Evolutionary conservation across 768 basidiomycete species (phyloP).

Genomic region (Pisolithus tinctorius): DNA sequence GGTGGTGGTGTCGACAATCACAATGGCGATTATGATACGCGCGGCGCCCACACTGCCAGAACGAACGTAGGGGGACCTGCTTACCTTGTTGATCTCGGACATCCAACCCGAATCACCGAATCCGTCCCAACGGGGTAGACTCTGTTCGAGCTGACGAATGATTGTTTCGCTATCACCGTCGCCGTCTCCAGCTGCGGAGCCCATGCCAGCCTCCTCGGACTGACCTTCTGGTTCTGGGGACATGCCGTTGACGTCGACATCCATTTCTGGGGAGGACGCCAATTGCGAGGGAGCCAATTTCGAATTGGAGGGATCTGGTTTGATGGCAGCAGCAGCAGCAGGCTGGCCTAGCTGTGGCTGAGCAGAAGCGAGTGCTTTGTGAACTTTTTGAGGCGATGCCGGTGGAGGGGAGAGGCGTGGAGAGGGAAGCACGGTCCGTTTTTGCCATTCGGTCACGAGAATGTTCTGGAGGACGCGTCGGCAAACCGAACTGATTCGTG

Average conservation of each 20-base stretch:
- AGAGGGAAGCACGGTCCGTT: slow-evolving; percentile 48
- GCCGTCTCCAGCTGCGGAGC: slow-evolving; percentile 32
- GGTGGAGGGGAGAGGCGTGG: slow-evolving; percentile 60
- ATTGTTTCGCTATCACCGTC: slow-evolving; percentile 71
- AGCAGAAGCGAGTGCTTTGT: slow-evolving; percentile 18
- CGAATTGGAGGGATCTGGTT: neutral
- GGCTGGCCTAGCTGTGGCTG: slow-evolving; percentile 21
- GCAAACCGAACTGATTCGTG: slow-evolving; percentile 11
- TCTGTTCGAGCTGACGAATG: slow-evolving; percentile 67
- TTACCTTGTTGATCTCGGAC: slow-evolving; percentile 45
- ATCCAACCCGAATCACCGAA: slow-evolving; percentile 67
- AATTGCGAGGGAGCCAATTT: slow-evolving; percentile 21
- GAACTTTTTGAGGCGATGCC: slow-evolving; percentile 41
- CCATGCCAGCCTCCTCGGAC: slow-evolving; percentile 28
- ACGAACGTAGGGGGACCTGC: slow-evolving; percentile 5
- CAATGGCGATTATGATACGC: neutral
- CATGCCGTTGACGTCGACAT: slow-evolving; percentile 49
- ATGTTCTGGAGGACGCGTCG: slow-evolving; percentile 37
- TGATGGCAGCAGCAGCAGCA: slow-evolving; percentile 15
- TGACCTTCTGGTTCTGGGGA: slow-evolving; percentile 42
- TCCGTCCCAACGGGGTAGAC: slow-evolving; percentile 66
- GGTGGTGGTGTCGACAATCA: neutral
- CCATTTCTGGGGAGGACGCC: slow-evolving; percentile 43
- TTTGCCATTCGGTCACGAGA: slow-evolving; percentile 71
- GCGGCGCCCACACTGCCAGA: neutral